Evolutionary conservation across 257 asterid genomes (phyloP).

Genomic region (Nicotiana undulata): DNA sequence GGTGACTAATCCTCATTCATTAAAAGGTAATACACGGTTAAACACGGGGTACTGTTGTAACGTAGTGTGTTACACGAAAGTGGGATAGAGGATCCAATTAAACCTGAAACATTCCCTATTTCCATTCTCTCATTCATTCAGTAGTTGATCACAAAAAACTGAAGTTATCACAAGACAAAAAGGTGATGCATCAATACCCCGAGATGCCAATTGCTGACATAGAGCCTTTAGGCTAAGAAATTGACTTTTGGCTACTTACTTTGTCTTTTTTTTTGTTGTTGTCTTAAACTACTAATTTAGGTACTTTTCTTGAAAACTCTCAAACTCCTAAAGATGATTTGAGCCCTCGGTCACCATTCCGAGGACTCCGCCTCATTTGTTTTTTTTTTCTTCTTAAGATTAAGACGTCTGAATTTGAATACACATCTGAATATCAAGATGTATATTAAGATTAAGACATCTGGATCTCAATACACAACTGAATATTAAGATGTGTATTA

Average conservation of each 20-base stretch:
- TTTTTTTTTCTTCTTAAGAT: no score
- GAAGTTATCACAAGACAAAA: constrained; percentile 2
- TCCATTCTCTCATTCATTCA: background rate
- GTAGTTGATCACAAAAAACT: background rate
- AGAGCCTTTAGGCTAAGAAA: background rate
- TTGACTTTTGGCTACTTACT: background rate
- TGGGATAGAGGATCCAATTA: background rate
- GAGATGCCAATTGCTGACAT: background rate
- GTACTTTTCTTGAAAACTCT: background rate
- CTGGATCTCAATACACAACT: no score
- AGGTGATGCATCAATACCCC: constrained; percentile 1
- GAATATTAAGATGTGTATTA: no score
- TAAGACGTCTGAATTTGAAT: no score
- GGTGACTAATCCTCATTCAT: no score
- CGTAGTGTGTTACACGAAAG: background rate
- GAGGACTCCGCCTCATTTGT: no score
- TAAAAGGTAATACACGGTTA: no score
- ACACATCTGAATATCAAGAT: no score
- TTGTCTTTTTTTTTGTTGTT: background rate
- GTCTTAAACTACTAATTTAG: background rate
- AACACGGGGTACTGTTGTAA: background rate
- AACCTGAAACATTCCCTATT: background rate
- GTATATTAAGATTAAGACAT: no score
- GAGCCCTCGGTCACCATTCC: background rate
- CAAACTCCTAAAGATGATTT: background rate